These are phyloP conservation scores for Beauveria medogensis DNA, from an alignment of 2,329 filamentous ascomycete genomes.

Conservation along the genomic window DNA sequence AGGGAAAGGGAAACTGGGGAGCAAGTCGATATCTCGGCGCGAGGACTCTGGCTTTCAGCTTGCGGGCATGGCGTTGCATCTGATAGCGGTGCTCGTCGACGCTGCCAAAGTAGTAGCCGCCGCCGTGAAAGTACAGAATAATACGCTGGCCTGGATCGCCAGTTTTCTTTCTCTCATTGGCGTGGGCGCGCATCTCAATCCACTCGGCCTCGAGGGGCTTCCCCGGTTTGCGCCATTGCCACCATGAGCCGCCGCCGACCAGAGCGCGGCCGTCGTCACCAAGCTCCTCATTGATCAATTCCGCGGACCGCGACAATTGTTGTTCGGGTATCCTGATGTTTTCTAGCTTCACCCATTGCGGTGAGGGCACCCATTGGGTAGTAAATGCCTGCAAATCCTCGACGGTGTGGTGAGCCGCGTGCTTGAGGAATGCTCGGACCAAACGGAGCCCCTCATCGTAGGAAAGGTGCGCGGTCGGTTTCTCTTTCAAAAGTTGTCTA, in stretches of 20 bases:
- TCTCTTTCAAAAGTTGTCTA: slow-evolving; percentile 63
- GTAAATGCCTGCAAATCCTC: slow-evolving; percentile 93
- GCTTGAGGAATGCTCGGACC: slow-evolving; percentile 76
- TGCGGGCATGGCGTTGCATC: slow-evolving; percentile 89
- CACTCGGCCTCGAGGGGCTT: slow-evolving; percentile 72
- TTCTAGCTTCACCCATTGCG: slow-evolving; percentile 78
- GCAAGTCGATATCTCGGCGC: slow-evolving; percentile 81
- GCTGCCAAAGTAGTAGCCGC: slow-evolving; percentile 91
- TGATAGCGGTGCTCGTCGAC: slow-evolving; percentile 98
- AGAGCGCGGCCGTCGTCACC: slow-evolving; percentile 64
- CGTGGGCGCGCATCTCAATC: slow-evolving; percentile 87
- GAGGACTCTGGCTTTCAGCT: slow-evolving; percentile 82
- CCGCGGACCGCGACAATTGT: slow-evolving; percentile 59
- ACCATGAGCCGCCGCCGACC: slow-evolving; percentile 79
- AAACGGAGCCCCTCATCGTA: slow-evolving; percentile 90
- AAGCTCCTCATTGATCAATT: slow-evolving; percentile 63
- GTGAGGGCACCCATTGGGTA: slow-evolving; percentile 80
- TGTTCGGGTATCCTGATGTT: slow-evolving; percentile 56
- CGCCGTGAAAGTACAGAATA: slow-evolving; percentile 91
- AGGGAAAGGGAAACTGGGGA: slow-evolving; percentile 93
- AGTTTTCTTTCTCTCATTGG: slow-evolving; percentile 56
- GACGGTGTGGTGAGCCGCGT: slow-evolving; percentile 80
- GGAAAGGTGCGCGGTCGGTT: slow-evolving; percentile 82
- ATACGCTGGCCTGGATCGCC: slow-evolving; percentile 59
- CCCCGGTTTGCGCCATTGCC: slow-evolving; percentile 73